Evolutionary conservation across 75 land plant genomes (phyloP), one percentile per base, ranked within the genome.

Genomic region (Chamaecyparis obtusa): DNA sequence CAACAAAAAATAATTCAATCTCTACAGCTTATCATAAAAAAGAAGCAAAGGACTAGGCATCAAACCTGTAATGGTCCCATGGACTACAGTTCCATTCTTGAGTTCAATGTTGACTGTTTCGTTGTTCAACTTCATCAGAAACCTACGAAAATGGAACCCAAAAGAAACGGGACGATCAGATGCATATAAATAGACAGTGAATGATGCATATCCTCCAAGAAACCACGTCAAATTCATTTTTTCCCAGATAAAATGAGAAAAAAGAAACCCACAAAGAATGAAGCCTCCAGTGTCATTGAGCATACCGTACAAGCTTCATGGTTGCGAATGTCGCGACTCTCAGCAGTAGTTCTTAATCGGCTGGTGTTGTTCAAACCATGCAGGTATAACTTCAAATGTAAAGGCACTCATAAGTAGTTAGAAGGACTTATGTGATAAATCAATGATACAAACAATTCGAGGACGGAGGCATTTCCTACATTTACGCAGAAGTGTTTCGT

Each of bases 51-150:
- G 30, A 10, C 9, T 24, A 41, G n/a, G 30, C 9, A 39, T 48
- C 44, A 82, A 36, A 87, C 88, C 88, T 87, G 88, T 87, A 46
- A 87, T 87, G n/a, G 88, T 83, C 33, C 88, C 88, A 36, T 83
- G 85, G 15, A 87, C 88, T 41, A 87, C 85, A 41, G 86, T 87
- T 24, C 88, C 88, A 55, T 87, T 87, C 87, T 87, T 87, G 39
- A 87, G 86, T 64, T 87, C 88, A 46, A 87, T 87, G 37, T 87
- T 46, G 14, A 87, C 88, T 49, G 88, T 87, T 44, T 87, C 88
- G 37, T 87, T 87, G 54, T 87, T 83, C 57, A 87, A 86, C 64
- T 87, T 87, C 88, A 87, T 87, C 55, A 87, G n/a, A 87, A 87
- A 87, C 54, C 88, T 87, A 86, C 11, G 5, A 75, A 33, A 36